phyloP scores from a whole-genome alignment of 352 stramenopile genomes.

The Phytophthora vignae region DNA sequence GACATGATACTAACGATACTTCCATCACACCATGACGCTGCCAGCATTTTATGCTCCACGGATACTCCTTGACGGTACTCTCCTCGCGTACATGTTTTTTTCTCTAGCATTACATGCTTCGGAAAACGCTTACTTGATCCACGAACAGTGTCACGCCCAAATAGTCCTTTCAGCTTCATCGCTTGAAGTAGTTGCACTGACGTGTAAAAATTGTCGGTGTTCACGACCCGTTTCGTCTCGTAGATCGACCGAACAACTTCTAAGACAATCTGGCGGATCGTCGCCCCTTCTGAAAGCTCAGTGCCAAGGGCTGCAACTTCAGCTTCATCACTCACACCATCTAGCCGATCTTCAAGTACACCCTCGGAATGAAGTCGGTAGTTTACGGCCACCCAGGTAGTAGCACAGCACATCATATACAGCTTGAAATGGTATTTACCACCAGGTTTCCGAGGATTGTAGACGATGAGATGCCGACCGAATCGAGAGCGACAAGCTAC shows the following conservation, averaged over 20 bases:
- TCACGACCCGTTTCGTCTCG: slow-evolving; percentile 29
- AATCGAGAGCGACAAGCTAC: neutral
- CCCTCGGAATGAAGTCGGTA: slow-evolving; percentile 36
- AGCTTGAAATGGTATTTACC: slow-evolving; percentile 49
- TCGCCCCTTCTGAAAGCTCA: neutral
- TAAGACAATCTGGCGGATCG: slow-evolving; percentile 25
- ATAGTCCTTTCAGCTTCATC: slow-evolving; percentile 30
- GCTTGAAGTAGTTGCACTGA: slow-evolving; percentile 36
- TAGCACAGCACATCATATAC: slow-evolving; percentile 42
- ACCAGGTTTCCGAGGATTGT: neutral
- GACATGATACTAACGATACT: slow-evolving; percentile 34
- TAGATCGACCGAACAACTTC: slow-evolving; percentile 34
- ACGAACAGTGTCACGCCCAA: slow-evolving; percentile 24
- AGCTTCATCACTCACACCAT: slow-evolving; percentile 7
- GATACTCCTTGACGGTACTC: slow-evolving; percentile 27
- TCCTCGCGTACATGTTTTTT: slow-evolving; percentile 5
- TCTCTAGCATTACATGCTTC: slow-evolving; percentile 24
- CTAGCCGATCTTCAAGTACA: slow-evolving; percentile 26
- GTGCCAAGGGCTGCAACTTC: neutral
- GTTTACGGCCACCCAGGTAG: slow-evolving; percentile 35
- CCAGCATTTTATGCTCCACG: slow-evolving; percentile 25
- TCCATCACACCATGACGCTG: slow-evolving; percentile 36
- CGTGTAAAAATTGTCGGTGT: slow-evolving; percentile 47
- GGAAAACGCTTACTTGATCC: slow-evolving; percentile 36
- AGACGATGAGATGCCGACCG: neutral